Conservation (phyloP, 2,329 filamentous ascomycete species). For the Truncatella angustata region DNA sequence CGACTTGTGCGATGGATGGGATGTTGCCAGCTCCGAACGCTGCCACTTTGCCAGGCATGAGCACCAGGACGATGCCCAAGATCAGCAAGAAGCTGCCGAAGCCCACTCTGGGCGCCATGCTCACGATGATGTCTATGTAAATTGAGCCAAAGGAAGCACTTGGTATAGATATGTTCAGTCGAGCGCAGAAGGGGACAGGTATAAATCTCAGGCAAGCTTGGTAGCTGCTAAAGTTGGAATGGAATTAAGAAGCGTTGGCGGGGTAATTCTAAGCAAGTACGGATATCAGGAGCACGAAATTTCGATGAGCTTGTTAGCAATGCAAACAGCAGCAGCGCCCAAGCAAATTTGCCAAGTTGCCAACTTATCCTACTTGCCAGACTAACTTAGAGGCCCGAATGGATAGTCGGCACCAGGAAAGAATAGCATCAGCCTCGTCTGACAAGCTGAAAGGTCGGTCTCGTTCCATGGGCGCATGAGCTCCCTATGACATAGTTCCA, state of each 20-base stretch:
- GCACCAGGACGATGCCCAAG: slow-evolving; percentile 50
- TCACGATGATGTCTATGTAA: neutral
- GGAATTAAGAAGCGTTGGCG: neutral
- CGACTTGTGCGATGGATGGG: slow-evolving; percentile 60
- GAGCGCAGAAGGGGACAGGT: too few relatives aligned
- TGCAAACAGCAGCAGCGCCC: neutral
- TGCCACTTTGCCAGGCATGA: slow-evolving; percentile 54
- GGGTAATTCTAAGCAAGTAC: neutral
- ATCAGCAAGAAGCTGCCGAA: slow-evolving; percentile 53
- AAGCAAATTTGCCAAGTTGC: too few relatives aligned
- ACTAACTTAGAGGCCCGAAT: neutral
- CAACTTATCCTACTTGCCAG: too few relatives aligned
- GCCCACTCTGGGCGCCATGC: slow-evolving; percentile 47
- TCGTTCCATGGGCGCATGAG: too few relatives aligned
- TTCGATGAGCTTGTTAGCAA: neutral
- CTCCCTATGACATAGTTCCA: neutral
- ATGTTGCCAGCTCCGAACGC: slow-evolving; percentile 73
- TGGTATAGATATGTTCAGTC: too few relatives aligned
- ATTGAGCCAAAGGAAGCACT: too few relatives aligned
- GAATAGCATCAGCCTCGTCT: neutral
- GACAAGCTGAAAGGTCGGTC: neutral
- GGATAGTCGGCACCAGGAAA: slow-evolving; percentile 6
- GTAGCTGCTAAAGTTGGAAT: neutral
- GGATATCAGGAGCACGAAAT: too few relatives aligned
- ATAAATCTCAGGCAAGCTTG: neutral